Conservation (phyloP, 2,329 filamentous ascomycete genomes). For the Fusarium sp. region DNA sequence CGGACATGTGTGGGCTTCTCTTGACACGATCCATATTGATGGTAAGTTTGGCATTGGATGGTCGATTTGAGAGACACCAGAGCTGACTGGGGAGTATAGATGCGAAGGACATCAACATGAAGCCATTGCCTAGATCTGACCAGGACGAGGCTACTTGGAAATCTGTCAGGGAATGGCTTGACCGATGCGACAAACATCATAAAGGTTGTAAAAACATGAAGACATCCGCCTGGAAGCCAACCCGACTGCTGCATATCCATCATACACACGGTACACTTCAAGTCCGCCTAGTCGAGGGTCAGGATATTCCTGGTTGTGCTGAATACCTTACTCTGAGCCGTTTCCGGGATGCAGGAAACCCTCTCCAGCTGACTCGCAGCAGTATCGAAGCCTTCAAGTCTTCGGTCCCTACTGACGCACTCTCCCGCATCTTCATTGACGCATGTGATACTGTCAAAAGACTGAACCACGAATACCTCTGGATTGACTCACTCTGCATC, state of each 20-base stretch:
- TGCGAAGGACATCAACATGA: neutral
- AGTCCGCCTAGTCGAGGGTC: neutral
- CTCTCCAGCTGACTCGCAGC: neutral
- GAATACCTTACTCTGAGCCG: constrained; percentile 22
- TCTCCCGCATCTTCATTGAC: constrained; percentile 16
- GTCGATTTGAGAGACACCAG: neutral
- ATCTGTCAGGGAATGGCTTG: constrained; percentile 3
- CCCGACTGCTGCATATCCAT: neutral
- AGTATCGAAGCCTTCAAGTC: neutral
- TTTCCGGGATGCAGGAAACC: neutral
- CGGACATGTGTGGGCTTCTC: neutral
- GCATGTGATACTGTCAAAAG: neutral
- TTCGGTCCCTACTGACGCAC: neutral
- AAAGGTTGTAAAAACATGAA: neutral
- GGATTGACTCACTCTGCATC: constrained; percentile 35
- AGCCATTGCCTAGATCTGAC: neutral
- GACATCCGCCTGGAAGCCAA: constrained; percentile 3
- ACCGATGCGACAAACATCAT: neutral
- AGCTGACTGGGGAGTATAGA: neutral
- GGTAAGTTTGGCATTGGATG: neutral
- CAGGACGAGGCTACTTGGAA: neutral
- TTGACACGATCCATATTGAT: neutral
- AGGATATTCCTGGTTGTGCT: neutral
- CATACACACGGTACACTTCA: neutral
- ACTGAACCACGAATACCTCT: constrained; percentile 22